These are phyloP conservation scores for Macrophomina phaseolina DNA, from an alignment of 2,329 filamentous ascomycete species.

Conservation along the genomic window DNA sequence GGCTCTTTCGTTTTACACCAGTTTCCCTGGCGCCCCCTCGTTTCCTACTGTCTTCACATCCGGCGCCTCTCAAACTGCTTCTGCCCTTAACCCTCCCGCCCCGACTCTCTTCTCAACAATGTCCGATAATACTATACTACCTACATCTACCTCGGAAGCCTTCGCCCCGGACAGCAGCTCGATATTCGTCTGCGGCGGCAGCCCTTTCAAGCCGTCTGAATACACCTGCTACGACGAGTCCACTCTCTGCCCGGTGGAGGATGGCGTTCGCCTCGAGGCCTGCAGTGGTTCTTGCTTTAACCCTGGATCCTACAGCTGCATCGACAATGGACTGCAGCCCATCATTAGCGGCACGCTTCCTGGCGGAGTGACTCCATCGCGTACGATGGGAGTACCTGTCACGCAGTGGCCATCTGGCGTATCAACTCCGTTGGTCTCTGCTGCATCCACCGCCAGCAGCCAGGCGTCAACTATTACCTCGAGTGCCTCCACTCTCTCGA, in stretches of 20 bases:
- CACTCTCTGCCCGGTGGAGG: slow-evolving; percentile 13
- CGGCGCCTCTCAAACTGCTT: not conserved
- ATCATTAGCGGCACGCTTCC: slow-evolving; percentile 13
- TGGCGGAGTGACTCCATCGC: not conserved
- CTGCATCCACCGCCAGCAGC: not conserved
- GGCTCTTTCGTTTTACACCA: slow-evolving; percentile 8
- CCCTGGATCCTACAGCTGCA: slow-evolving; percentile 20
- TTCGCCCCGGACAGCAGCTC: slow-evolving; percentile 16
- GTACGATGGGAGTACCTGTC: slow-evolving; percentile 8
- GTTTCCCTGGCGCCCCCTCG: not conserved
- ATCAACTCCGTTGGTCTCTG: not conserved
- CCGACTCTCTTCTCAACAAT: not conserved
- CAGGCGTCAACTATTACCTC: not conserved
- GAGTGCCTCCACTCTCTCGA: slow-evolving; percentile 4
- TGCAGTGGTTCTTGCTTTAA: slow-evolving; percentile 22
- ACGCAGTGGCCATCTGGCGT: slow-evolving; percentile 10
- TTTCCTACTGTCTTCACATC: slow-evolving; percentile 4
- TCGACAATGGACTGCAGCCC: slow-evolving; percentile 7
- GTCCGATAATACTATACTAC: slow-evolving; percentile 9
- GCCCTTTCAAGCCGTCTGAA: slow-evolving; percentile 10
- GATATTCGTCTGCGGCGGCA: slow-evolving; percentile 15
- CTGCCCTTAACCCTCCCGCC: not conserved
- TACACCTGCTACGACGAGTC: slow-evolving; percentile 24
- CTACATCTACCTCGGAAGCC: not conserved
- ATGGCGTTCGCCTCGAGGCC: slow-evolving; percentile 8